A percentile compares a stretch with the other conserved stretches of the same genome.
Evolutionary conservation across 83 land plant species (phyloP).

Genomic region (Diphasiastrum complanatum): DNA sequence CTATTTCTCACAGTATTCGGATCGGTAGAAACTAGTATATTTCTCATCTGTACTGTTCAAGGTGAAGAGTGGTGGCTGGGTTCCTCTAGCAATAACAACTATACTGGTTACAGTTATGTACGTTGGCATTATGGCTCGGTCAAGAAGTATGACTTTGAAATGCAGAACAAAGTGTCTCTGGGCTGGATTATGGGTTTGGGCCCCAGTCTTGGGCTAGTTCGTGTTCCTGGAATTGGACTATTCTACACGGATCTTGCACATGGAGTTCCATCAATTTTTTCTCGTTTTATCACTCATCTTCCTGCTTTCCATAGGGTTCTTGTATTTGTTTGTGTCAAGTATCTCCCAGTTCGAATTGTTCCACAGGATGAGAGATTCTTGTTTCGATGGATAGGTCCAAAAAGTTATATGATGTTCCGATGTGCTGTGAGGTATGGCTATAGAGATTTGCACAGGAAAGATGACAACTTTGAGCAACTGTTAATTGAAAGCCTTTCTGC

Average conservation of each 20-base stretch:
- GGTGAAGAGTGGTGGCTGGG: conserved; percentile 61
- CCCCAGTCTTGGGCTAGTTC: conserved; percentile 33
- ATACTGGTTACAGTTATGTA: conserved; percentile 44
- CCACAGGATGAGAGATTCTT: conserved; percentile 39
- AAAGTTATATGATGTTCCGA: conserved; percentile 34
- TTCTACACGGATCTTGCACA: conserved; percentile 46
- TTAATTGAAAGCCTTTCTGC: not conserved
- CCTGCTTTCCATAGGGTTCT: conserved; percentile 41
- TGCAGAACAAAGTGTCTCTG: conserved; percentile 36
- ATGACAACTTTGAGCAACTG: conserved; percentile 27
- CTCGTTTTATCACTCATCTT: conserved; percentile 41
- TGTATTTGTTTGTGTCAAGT: conserved; percentile 42
- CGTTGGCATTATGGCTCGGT: conserved; percentile 56
- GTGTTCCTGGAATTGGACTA: conserved; percentile 55
- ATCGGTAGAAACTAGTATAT: conserved; percentile 41
- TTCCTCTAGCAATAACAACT: conserved; percentile 61
- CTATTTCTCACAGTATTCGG: conserved; percentile 37
- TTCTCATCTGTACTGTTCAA: conserved; percentile 50
- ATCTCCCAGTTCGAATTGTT: conserved; percentile 40
- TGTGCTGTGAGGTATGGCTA: conserved; percentile 52
- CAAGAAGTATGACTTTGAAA: conserved; percentile 46
- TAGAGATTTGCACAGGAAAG: conserved; percentile 35
- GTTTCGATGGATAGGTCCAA: conserved; percentile 32
- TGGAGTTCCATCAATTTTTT: conserved; percentile 41
- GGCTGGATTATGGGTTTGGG: conserved; percentile 28